A percentile compares a stretch with the other conserved stretches of the same genome.
phyloP scores from a whole-genome alignment of 2,329 filamentous ascomycete genomes.

The Pleurostoma richardsiae region DNA sequence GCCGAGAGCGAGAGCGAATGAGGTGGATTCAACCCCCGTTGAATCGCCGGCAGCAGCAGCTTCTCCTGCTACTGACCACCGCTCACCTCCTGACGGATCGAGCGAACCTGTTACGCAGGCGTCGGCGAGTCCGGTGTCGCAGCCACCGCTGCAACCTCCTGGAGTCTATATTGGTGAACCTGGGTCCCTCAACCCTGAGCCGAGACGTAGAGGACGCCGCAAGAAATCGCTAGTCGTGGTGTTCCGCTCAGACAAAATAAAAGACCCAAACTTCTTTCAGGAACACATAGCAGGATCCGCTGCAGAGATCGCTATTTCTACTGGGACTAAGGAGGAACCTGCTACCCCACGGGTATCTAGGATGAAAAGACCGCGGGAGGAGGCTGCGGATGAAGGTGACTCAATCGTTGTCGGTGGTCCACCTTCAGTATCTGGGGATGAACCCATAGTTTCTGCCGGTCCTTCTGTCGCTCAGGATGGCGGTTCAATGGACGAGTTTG shows the following conservation, averaged over 20 bases:
- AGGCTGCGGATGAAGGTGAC: not conserved
- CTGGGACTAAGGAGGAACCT: too few species aligned
- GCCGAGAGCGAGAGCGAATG: not conserved
- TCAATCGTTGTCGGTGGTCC: not conserved
- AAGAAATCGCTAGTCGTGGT: conserved; percentile 23
- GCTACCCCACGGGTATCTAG: not conserved
- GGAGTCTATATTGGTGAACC: conserved; percentile 17
- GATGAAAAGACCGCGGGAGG: not conserved
- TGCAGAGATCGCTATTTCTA: too few species aligned
- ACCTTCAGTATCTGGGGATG: not conserved
- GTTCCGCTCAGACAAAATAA: conserved; percentile 21
- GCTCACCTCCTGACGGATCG: too few species aligned
- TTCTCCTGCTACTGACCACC: too few species aligned
- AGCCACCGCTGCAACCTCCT: not conserved
- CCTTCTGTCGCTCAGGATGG: too few species aligned
- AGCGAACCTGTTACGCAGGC: too few species aligned
- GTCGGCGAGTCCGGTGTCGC: too few species aligned
- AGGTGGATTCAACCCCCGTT: too few species aligned
- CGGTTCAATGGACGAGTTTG: too few species aligned
- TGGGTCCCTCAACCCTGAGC: conserved; percentile 17
- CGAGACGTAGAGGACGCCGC: conserved; percentile 20
- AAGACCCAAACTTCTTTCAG: conserved; percentile 9
- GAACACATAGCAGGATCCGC: too few species aligned
- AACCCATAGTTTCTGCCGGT: too few species aligned
- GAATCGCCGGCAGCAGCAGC: too few species aligned